phyloP scores from a whole-genome alignment of 768 basidiomycete species.

The Crepidotus variabilis region DNA sequence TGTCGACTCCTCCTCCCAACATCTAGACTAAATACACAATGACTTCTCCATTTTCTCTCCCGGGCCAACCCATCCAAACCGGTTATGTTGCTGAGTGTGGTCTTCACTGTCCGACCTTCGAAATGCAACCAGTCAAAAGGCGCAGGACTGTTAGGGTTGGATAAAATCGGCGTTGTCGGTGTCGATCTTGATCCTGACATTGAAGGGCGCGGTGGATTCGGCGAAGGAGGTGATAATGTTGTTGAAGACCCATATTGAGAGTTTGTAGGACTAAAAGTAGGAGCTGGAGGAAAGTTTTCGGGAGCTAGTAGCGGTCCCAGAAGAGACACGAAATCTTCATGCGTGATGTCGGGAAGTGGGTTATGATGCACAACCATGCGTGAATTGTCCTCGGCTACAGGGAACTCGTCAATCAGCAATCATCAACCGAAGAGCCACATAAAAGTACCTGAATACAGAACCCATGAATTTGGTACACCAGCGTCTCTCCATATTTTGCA shows the following conservation, averaged over 20 bases:
- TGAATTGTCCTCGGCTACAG: slow-evolving; percentile 49
- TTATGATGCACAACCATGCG: slow-evolving; percentile 84
- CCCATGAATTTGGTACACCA: slow-evolving; percentile 80
- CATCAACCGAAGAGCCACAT: neutral
- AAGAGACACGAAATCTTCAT: slow-evolving; percentile 80
- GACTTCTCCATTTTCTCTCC: slow-evolving; percentile 79
- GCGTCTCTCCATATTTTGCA: slow-evolving; percentile 71
- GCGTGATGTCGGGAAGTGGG: slow-evolving; percentile 80
- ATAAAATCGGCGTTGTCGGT: slow-evolving; percentile 26
- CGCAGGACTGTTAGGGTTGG: slow-evolving; percentile 57
- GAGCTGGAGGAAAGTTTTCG: slow-evolving; percentile 61
- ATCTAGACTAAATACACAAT: slow-evolving; percentile 80
- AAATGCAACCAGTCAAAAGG: slow-evolving; percentile 89
- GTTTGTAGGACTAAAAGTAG: slow-evolving; percentile 24
- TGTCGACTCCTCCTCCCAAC: slow-evolving; percentile 70
- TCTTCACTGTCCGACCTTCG: slow-evolving; percentile 77
- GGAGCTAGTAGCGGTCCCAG: slow-evolving; percentile 80
- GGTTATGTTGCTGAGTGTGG: slow-evolving; percentile 72
- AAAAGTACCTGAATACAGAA: slow-evolving; percentile 62
- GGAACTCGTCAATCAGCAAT: neutral
- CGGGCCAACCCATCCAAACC: slow-evolving; percentile 80
- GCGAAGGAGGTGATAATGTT: slow-evolving; percentile 29
- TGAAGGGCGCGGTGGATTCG: slow-evolving; percentile 28
- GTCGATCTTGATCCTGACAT: slow-evolving; percentile 27
- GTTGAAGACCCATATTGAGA: slow-evolving; percentile 28